phyloP scores from a whole-genome alignment of 345 rosid species.

The Corymbia maculata region DNA sequence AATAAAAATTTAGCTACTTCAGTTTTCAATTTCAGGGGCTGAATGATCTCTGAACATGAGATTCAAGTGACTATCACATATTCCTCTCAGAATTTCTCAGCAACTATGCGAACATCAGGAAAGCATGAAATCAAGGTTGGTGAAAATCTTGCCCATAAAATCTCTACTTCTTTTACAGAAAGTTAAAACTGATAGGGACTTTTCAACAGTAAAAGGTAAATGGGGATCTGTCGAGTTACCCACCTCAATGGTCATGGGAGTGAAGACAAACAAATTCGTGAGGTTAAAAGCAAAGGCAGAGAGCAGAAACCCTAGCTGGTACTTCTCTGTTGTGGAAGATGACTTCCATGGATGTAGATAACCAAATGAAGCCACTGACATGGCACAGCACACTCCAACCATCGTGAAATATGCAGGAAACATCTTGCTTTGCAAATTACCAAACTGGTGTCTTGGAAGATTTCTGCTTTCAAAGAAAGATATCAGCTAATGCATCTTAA shows the following conservation, averaged over 20 bases:
- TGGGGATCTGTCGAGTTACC: neutral
- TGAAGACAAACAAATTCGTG: conserved; percentile 73
- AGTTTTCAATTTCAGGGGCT: neutral
- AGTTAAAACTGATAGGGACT: neutral
- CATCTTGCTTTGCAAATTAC: conserved; percentile 92
- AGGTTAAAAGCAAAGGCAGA: conserved; percentile 80
- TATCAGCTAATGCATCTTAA: neutral
- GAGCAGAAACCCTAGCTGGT: conserved; percentile 78
- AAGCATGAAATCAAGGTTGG: neutral
- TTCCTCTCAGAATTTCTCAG: neutral
- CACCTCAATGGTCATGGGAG: conserved; percentile 95
- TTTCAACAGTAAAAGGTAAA: neutral
- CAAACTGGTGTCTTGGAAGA: conserved; percentile 91
- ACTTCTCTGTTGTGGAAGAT: conserved; percentile 61
- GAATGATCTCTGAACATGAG: neutral
- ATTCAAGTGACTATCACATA: neutral
- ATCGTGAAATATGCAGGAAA: conserved; percentile 87
- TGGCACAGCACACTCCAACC: conserved; percentile 72
- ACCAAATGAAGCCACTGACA: conserved; percentile 56
- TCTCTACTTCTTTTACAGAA: neutral
- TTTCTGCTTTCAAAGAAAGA: conserved; percentile 26
- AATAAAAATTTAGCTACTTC: neutral
- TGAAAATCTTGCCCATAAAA: neutral
- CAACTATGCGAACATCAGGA: neutral
- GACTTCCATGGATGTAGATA: conserved; percentile 93